These are phyloP conservation scores for Mycena polygramma DNA, from an alignment of 768 basidiomycete genomes.

Conservation along the genomic window DNA sequence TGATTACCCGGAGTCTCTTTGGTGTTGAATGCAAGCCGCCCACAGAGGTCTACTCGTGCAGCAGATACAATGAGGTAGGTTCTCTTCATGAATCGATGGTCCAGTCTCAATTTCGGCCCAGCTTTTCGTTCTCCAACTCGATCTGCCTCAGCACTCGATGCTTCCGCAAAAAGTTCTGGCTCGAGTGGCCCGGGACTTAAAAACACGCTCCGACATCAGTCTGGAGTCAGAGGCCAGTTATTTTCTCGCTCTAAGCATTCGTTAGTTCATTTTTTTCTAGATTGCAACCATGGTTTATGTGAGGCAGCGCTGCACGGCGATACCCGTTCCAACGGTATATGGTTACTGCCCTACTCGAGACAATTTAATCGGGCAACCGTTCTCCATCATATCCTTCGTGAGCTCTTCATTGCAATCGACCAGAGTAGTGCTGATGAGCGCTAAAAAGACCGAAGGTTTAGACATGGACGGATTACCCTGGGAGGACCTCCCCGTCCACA, in stretches of 20 bases:
- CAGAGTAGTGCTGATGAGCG: background rate
- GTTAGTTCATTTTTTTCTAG: constrained; percentile 16
- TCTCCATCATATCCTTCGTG: constrained; percentile 41
- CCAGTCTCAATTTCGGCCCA: constrained; percentile 14
- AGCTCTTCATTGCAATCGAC: background rate
- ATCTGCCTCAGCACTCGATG: constrained; percentile 29
- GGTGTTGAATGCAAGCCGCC: constrained; percentile 39
- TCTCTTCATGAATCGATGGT: background rate
- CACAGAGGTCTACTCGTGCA: constrained; percentile 35
- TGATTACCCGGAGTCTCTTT: constrained; percentile 37
- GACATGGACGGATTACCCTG: constrained; percentile 39
- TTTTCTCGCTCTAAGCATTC: background rate
- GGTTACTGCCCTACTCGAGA: constrained; percentile 41
- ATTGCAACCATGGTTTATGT: constrained; percentile 44
- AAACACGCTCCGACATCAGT: constrained; percentile 41
- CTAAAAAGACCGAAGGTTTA: constrained; percentile 34
- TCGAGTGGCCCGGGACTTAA: constrained; percentile 39
- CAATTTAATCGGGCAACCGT: constrained; percentile 40
- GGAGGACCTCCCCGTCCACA: constrained; percentile 38
- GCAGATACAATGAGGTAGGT: constrained; percentile 40
- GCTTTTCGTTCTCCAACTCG: constrained; percentile 39
- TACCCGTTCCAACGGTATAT: constrained; percentile 42
- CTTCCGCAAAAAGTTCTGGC: constrained; percentile 40
- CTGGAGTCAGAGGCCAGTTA: constrained; percentile 41
- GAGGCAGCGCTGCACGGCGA: constrained; percentile 32